These are phyloP conservation scores for Fomitopsis pulvina DNA, from an alignment of 768 basidiomycete genomes.

Conservation along the genomic window DNA sequence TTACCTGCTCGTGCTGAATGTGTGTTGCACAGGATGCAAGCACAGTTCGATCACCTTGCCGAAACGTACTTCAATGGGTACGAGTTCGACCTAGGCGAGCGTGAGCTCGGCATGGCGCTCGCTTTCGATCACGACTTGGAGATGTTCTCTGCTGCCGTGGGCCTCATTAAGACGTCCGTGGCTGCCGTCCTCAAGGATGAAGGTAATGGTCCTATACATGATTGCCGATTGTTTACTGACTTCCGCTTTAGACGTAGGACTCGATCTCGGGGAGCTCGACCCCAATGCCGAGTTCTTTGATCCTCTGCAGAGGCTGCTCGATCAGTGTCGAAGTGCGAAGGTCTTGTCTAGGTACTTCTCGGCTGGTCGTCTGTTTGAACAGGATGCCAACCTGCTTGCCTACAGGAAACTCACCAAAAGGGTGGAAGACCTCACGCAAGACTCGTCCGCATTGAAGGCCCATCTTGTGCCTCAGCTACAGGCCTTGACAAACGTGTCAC, in stretches of 20 bases:
- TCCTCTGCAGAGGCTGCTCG: conserved; percentile 77
- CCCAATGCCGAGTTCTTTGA: conserved; percentile 71
- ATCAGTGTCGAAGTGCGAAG: conserved; percentile 78
- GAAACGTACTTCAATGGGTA: conserved; percentile 80
- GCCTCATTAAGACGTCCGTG: conserved; percentile 83
- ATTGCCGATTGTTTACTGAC: background rate
- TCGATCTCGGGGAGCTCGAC: conserved; percentile 72
- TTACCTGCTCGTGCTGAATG: background rate
- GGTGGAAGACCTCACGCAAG: conserved; percentile 71
- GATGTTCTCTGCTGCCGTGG: conserved; percentile 88
- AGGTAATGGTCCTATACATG: conserved; percentile 36
- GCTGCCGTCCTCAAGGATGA: conserved; percentile 68
- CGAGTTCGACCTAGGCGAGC: conserved; percentile 85
- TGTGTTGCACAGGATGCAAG: conserved; percentile 59
- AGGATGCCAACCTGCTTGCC: background rate
- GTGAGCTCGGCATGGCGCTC: conserved; percentile 75
- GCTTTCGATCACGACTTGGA: conserved; percentile 90
- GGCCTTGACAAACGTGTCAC: conserved; percentile 61
- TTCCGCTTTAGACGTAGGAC: conserved; percentile 48
- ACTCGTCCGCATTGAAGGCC: conserved; percentile 64
- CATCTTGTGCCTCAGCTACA: conserved; percentile 70
- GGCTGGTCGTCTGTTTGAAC: background rate
- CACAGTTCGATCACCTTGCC: conserved; percentile 89
- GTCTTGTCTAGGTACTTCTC: conserved; percentile 61
- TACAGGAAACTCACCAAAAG: conserved; percentile 82